Evolutionary conservation across 768 basidiomycete genomes (phyloP).

Genomic region (Dacryopinax primogenitus): DNA sequence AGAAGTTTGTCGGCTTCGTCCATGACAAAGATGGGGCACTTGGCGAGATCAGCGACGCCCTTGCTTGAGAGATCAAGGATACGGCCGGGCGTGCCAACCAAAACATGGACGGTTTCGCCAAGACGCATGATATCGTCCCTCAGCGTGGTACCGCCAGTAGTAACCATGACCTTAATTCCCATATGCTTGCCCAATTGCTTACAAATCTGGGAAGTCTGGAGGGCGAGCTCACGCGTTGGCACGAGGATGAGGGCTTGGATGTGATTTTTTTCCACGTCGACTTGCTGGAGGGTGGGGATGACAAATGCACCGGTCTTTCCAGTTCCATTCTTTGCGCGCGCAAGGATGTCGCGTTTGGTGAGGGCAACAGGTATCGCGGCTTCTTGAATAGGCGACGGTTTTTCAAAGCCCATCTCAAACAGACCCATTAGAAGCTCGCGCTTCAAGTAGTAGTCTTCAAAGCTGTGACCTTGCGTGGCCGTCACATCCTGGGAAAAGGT

Average conservation of each 20-base stretch:
- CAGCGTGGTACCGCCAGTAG: slow-evolving; percentile 93
- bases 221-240: slow-evolving; percentile 94
- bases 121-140: slow-evolving; percentile 95
- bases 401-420: slow-evolving; percentile 95
- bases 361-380: slow-evolving; percentile 94
- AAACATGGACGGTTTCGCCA: slow-evolving; percentile 80
- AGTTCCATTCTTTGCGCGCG: slow-evolving; percentile 92
- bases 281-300: slow-evolving; percentile 88
- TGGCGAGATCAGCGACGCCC: slow-evolving; percentile 81
- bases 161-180: slow-evolving; percentile 95
- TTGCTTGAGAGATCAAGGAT: slow-evolving; percentile 92
- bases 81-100: slow-evolving; percentile 93
- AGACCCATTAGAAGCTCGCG: slow-evolving; percentile 99
- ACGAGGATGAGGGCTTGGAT: slow-evolving; percentile 95
- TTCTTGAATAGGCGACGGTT: slow-evolving; percentile 96
- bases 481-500: slow-evolving; percentile 55
- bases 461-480: slow-evolving; percentile 84
- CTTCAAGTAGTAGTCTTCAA: slow-evolving; percentile 84
- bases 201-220: slow-evolving; percentile 98
- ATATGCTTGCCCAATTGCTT: slow-evolving; percentile 95
- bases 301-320: slow-evolving; percentile 99
- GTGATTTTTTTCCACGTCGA: slow-evolving; percentile 70
- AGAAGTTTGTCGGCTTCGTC: slow-evolving; percentile 98
- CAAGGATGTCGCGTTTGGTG: slow-evolving; percentile 84
- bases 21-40: slow-evolving; percentile 96